These are phyloP conservation scores for Cyclotella atomus DNA, from an alignment of 108 stramenopile species.

Conservation along the genomic window DNA sequence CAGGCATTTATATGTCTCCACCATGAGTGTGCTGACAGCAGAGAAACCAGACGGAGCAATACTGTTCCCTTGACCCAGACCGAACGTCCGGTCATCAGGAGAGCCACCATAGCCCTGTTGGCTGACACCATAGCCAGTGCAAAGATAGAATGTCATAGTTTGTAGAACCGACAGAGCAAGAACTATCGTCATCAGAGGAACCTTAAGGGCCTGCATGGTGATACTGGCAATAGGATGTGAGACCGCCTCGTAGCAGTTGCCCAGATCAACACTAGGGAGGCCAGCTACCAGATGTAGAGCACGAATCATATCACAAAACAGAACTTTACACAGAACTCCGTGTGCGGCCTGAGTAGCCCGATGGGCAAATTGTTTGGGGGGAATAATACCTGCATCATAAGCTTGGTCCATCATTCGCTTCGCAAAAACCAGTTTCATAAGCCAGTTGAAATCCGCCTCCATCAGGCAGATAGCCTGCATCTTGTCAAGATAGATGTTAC, in stretches of 20 bases:
- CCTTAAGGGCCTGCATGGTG: neutral
- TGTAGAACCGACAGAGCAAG: neutral
- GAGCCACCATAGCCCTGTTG: neutral
- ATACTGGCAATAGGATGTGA: constrained; percentile 8
- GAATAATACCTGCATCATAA: neutral
- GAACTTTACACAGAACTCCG: neutral
- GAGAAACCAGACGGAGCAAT: too few species aligned
- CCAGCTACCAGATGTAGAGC: neutral
- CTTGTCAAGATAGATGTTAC: constrained; percentile 4
- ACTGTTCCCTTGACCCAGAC: too few species aligned
- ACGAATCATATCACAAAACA: constrained; percentile 4
- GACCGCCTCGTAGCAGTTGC: too few species aligned
- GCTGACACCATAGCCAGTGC: neutral
- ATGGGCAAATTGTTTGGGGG: too few species aligned
- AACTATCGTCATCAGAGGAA: neutral
- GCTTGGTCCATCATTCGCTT: constrained; percentile 1
- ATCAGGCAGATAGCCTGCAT: neutral
- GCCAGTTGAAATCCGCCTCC: constrained; percentile 23
- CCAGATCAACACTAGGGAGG: neutral
- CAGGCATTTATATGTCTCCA: too few species aligned
- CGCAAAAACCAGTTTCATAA: constrained; percentile 13
- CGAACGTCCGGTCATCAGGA: too few species aligned
- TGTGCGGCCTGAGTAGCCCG: neutral
- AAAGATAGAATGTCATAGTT: constrained; percentile 3
- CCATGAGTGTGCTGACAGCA: too few species aligned